phyloP scores from a whole-genome alignment of 192 early-diverging fungal genomes.

The Spizellomyces sp. region DNA sequence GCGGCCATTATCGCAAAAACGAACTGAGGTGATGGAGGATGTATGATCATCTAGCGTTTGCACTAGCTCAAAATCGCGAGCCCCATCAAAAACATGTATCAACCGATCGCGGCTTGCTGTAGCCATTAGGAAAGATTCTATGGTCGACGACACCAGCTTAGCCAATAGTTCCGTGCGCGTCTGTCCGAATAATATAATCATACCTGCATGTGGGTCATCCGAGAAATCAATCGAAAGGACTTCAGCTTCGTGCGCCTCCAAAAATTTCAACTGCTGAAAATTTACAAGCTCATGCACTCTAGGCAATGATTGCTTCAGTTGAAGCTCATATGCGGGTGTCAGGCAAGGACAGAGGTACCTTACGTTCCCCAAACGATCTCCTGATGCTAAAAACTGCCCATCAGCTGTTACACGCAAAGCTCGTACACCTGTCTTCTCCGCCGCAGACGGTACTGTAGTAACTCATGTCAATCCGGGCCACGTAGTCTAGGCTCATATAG shows the following conservation, averaged over 20 bases:
- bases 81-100: constrained; percentile 74
- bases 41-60: constrained; percentile 86
- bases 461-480: too few species aligned
- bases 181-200: not conserved
- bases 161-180: not conserved
- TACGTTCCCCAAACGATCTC: constrained; percentile 74
- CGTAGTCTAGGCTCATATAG: too few species aligned
- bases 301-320: not conserved
- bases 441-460: not conserved
- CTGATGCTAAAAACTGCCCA: constrained; percentile 67
- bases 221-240: constrained; percentile 77
- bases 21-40: constrained; percentile 75
- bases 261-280: constrained; percentile 61
- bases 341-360: constrained; percentile 35
- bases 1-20: constrained; percentile 64
- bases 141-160: not conserved
- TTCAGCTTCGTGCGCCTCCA: constrained; percentile 81
- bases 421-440: constrained; percentile 65
- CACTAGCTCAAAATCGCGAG: constrained; percentile 55
- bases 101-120: constrained; percentile 77
- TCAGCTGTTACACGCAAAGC: constrained; percentile 66
- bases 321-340: not conserved
- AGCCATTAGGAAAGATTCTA: constrained; percentile 54
- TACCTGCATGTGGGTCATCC: constrained; percentile 15
- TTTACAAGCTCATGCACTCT: constrained; percentile 64